phyloP scores from a whole-genome alignment of 768 basidiomycete genomes.

The Pleurotus ostreatus region DNA sequence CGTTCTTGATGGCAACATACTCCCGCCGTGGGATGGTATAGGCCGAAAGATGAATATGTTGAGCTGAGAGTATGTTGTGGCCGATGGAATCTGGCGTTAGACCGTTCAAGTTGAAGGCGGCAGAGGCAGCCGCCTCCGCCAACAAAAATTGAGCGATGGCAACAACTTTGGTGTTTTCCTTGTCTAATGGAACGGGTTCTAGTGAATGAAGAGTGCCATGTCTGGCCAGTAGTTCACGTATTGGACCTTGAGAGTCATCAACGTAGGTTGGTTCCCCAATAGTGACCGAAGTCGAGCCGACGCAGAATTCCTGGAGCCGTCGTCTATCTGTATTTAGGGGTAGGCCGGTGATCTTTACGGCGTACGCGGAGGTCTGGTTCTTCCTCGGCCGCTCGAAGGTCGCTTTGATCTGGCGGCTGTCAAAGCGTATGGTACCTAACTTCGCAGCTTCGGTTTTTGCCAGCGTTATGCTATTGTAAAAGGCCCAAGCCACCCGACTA shows the following conservation, averaged over 20 bases:
- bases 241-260: constrained; percentile 19
- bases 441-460: constrained; percentile 39
- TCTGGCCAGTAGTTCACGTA: constrained; percentile 29
- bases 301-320: constrained; percentile 30
- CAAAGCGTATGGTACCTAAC: constrained; percentile 33
- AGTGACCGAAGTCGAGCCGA: constrained; percentile 20
- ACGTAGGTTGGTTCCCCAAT: constrained; percentile 33
- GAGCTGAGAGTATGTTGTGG: constrained; percentile 29
- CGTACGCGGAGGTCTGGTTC: constrained; percentile 31
- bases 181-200: constrained; percentile 30
- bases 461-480: constrained; percentile 35
- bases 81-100: constrained; percentile 33
- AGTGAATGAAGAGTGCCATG: constrained; percentile 37
- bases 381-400: constrained; percentile 29
- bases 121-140: constrained; percentile 28
- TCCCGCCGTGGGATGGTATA: constrained; percentile 30
- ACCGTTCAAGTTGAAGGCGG: constrained; percentile 24
- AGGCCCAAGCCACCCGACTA: constrained; percentile 38
- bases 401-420: constrained; percentile 36
- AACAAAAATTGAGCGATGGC: constrained; percentile 40
- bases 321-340: constrained; percentile 26
- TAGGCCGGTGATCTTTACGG: constrained; percentile 42
- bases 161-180: constrained; percentile 25
- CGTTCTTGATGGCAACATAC: constrained; percentile 29
- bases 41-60: constrained; percentile 35